Evolutionary conservation across 768 basidiomycete genomes (phyloP).

Genomic region (Scleroderma citrinum): DNA sequence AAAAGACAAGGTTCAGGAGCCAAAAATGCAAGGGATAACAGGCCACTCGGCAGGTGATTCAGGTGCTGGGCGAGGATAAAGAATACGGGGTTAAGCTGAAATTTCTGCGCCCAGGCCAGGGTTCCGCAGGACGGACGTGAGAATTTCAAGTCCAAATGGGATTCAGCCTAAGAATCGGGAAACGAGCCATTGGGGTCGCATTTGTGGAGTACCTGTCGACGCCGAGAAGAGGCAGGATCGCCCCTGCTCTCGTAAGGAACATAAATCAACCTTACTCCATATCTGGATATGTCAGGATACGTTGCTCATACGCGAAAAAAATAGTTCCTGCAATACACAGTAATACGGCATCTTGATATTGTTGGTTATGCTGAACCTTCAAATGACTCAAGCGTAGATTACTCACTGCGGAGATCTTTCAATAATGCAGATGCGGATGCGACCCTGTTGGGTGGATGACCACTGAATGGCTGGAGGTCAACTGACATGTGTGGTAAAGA

Average conservation of each 20-base stretch:
- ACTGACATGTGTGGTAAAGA: conserved; percentile 12
- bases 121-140: conserved; percentile 13
- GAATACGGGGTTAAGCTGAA: conserved; percentile 9
- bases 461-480: conserved; percentile 12
- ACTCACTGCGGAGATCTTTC: conserved; percentile 32
- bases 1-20: conserved; percentile 18
- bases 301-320: not conserved
- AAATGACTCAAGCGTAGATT: conserved; percentile 29
- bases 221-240: conserved; percentile 30
- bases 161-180: conserved; percentile 8
- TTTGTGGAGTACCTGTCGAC: conserved; percentile 28
- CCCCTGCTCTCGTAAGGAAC: conserved; percentile 29
- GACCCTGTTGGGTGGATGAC: not conserved
- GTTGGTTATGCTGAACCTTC: conserved; percentile 9
- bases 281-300: conserved; percentile 27
- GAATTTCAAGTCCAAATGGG: conserved; percentile 4
- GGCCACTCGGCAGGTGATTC: conserved; percentile 9
- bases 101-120: conserved; percentile 4
- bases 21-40: conserved; percentile 5
- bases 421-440: conserved; percentile 20
- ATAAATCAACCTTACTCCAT: conserved; percentile 28
- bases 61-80: conserved; percentile 7
- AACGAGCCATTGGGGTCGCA: conserved; percentile 12
- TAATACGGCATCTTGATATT: conserved; percentile 30
- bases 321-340: conserved; percentile 12